phyloP scores from a whole-genome alignment of 257 asterid species.

The Datura wrightii region DNA sequence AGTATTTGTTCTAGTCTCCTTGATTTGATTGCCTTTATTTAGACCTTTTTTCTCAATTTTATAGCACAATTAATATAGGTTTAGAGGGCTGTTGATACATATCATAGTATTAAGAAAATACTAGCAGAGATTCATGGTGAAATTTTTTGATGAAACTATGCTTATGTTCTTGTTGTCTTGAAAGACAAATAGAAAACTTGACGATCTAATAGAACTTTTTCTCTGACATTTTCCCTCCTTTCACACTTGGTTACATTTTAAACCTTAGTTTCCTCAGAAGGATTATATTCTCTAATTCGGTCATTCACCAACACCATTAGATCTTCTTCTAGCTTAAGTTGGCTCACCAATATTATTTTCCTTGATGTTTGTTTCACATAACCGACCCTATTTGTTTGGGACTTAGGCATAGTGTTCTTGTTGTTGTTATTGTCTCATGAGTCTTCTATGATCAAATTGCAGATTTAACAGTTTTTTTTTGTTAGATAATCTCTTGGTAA shows the following conservation, averaged over 20 bases:
- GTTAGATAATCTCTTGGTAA: neutral
- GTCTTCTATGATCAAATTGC: neutral
- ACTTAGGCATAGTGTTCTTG: neutral
- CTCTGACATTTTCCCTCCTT: neutral
- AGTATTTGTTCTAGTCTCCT: neutral
- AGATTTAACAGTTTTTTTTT: neutral
- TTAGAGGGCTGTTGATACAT: neutral
- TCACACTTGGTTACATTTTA: neutral
- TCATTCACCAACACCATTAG: neutral
- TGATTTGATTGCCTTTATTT: neutral
- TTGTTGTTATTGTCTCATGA: neutral
- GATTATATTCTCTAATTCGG: neutral
- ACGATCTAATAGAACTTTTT: neutral
- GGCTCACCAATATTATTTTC: neutral
- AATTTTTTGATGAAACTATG: neutral
- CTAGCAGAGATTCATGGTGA: neutral
- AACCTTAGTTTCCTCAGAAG: neutral
- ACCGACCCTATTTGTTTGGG: neutral
- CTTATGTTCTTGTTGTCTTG: neutral
- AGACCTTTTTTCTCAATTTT: neutral
- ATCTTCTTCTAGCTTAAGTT: neutral
- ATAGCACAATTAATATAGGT: neutral
- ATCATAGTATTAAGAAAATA: neutral
- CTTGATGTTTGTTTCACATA: neutral
- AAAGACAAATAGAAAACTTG: neutral